A percentile compares a stretch with the other conserved stretches of the same genome.
Evolutionary conservation across 2,329 filamentous ascomycete species (phyloP).

Genomic region (Hypoxylon sp.): DNA sequence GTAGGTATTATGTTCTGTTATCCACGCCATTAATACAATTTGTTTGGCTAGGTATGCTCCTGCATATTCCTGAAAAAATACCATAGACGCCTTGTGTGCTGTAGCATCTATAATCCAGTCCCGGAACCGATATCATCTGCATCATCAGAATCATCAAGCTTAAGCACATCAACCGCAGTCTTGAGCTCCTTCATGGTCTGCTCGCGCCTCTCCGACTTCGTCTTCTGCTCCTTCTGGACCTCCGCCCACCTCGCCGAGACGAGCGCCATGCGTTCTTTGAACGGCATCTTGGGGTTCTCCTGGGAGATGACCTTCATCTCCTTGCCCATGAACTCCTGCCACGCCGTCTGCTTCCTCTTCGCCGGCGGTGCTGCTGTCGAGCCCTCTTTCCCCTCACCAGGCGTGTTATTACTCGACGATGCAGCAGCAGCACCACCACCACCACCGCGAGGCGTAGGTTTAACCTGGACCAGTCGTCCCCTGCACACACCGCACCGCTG

Average conservation of each 20-base stretch:
- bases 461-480: slow-evolving; percentile 75
- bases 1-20: not conserved
- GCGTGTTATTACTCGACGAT: slow-evolving; percentile 34
- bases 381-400: slow-evolving; percentile 32
- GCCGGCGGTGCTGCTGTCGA: not conserved
- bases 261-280: slow-evolving; percentile 75
- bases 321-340: slow-evolving; percentile 37
- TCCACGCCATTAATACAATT: not conserved
- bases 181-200: slow-evolving; percentile 71
- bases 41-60: no score
- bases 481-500: slow-evolving; percentile 84
- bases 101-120: no score
- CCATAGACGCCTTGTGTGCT: slow-evolving; percentile 10
- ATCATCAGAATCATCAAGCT: slow-evolving; percentile 44
- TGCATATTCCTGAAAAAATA: no score
- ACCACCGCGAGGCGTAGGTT: slow-evolving; percentile 71
- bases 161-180: slow-evolving; percentile 63
- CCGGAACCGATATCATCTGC: no score
- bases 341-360: slow-evolving; percentile 49
- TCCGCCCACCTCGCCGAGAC: slow-evolving; percentile 70
- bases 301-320: slow-evolving; percentile 43
- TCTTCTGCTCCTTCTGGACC: slow-evolving; percentile 54
- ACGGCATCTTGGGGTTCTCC: slow-evolving; percentile 43
- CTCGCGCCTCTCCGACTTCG: slow-evolving; percentile 16
- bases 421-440: slow-evolving; percentile 26